Evolutionary conservation across 192 early-diverging fungal genomes (phyloP).

Genomic region (Ambispora gerdemannii): DNA sequence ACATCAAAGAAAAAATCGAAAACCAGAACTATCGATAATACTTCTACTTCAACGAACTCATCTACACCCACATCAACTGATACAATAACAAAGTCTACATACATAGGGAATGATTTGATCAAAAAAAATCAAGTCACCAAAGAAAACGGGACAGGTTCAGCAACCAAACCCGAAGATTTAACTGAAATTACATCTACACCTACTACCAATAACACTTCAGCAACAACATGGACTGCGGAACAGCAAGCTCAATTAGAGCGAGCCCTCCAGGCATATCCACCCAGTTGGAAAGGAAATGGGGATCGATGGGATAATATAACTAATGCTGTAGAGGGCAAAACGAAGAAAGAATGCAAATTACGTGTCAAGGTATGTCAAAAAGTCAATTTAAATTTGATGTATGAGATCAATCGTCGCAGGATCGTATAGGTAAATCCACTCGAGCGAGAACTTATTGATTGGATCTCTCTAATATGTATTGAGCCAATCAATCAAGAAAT

Average conservation of each 20-base stretch:
- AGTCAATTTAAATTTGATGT: no score
- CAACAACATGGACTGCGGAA: constrained; percentile 46
- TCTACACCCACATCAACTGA: background rate
- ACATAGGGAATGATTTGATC: background rate
- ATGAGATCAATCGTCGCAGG: no score
- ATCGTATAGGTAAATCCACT: no score
- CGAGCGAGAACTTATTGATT: no score
- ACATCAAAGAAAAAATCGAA: background rate
- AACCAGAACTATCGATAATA: background rate
- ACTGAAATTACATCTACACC: background rate
- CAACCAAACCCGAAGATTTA: constrained; percentile 3
- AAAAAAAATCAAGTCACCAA: no score
- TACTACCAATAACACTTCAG: background rate
- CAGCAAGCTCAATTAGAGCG: constrained; percentile 56
- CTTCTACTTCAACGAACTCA: background rate
- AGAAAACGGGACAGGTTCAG: background rate
- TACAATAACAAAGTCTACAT: constrained; percentile 32
- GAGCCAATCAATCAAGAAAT: no score
- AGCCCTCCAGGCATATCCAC: constrained; percentile 58
- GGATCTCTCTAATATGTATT: no score
- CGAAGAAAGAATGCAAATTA: constrained; percentile 63
- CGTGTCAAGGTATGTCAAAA: constrained; percentile 51
- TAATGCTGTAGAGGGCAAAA: constrained; percentile 50
- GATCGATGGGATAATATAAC: constrained; percentile 70
- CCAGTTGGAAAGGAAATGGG: constrained; percentile 49